Percentiles rank a stretch among this genome's conserved stretches.
Conservation (phyloP, 768 basidiomycete genomes). For the Trametopsis cervina region DNA sequence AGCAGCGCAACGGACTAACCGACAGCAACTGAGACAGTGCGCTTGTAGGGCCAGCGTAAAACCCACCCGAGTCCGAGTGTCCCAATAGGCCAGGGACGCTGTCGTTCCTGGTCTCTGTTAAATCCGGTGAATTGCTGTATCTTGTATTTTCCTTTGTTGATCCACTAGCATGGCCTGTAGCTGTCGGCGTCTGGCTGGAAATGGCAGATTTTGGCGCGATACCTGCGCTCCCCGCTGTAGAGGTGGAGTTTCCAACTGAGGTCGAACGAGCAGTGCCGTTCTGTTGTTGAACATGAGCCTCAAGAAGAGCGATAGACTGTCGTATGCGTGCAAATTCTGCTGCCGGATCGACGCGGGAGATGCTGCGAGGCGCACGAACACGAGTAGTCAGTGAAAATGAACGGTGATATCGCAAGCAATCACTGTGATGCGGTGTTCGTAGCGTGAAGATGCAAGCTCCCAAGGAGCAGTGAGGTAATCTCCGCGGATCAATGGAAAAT, state of each 20-base stretch:
- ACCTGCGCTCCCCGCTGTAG: background rate
- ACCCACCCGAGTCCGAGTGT: conserved; percentile 55
- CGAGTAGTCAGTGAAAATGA: too few relatives aligned
- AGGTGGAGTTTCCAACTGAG: conserved; percentile 19
- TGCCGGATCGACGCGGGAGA: conserved; percentile 49
- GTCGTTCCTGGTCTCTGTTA: background rate
- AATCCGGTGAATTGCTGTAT: conserved; percentile 12
- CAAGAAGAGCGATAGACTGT: conserved; percentile 61
- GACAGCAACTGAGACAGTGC: conserved; percentile 61
- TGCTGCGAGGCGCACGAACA: too few relatives aligned
- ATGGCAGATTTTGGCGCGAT: background rate
- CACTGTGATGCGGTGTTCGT: too few relatives aligned
- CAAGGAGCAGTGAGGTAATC: too few relatives aligned
- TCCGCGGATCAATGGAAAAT: too few relatives aligned
- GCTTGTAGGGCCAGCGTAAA: conserved; percentile 78
- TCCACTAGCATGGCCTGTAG: conserved; percentile 37
- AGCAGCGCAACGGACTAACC: conserved; percentile 35
- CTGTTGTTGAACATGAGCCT: conserved; percentile 43
- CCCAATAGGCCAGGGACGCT: conserved; percentile 60
- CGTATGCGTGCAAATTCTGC: conserved; percentile 63
- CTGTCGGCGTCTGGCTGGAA: background rate
- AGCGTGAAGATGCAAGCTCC: too few relatives aligned
- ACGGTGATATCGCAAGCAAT: too few relatives aligned
- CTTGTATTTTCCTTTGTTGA: conserved; percentile 6
- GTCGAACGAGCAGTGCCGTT: conserved; percentile 45